A percentile compares a stretch with the other conserved stretches of the same genome.
Conservation (phyloP, 371 early-diverging fungal genomes). For the Rhizopus sp. region DNA sequence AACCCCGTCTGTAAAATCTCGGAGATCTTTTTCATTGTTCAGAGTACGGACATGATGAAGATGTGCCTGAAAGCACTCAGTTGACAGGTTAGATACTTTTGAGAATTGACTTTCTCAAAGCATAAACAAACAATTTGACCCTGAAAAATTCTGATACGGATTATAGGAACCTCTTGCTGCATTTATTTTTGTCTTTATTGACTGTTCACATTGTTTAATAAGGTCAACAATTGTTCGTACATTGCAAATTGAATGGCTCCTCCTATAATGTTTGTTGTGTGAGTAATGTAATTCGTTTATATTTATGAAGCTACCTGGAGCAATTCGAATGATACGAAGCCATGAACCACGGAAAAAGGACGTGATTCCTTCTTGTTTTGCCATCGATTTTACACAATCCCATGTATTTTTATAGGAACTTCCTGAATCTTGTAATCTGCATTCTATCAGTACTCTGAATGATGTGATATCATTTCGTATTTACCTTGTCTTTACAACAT, state of each 20-base stretch:
- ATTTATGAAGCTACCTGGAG: constrained; percentile 41
- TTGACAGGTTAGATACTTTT: too few species aligned
- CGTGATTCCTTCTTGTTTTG: constrained; percentile 38
- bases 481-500: constrained; percentile 49
- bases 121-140: too few species aligned
- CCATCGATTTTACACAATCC: constrained; percentile 46
- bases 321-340: constrained; percentile 53
- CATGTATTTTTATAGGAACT: constrained; percentile 40
- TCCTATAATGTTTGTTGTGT: constrained; percentile 13
- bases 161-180: not conserved
- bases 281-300: not conserved
- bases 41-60: too few species aligned
- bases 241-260: constrained; percentile 53
- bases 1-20: not conserved
- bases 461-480: too few species aligned
- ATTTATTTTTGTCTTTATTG: not conserved
- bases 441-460: not conserved
- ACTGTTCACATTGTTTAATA: constrained; percentile 18
- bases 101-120: too few species aligned
- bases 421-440: constrained; percentile 55
- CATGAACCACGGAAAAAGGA: constrained; percentile 54
- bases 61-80: too few species aligned
- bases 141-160: not conserved
- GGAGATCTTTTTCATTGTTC: too few species aligned
- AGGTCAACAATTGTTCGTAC: constrained; percentile 41